Percentiles rank a stretch among this genome's conserved stretches.
Evolutionary conservation across 176 grass and related monocot genomes (phyloP).

Genomic region (Puya raimondii): DNA sequence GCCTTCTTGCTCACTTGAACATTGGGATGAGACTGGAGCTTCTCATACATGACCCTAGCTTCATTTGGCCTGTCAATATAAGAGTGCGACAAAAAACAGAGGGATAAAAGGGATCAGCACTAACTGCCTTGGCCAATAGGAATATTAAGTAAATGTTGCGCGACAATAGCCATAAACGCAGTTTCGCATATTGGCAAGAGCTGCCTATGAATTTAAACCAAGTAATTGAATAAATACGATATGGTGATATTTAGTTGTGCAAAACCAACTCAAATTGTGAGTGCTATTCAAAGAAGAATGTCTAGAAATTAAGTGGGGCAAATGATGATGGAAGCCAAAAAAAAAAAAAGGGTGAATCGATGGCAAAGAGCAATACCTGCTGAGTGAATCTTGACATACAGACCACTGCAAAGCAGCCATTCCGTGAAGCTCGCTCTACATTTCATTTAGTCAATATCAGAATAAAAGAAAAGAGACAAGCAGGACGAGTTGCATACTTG

Average conservation of each 20-base stretch:
- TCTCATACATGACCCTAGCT: slow-evolving; percentile 82
- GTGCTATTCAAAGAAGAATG: background rate
- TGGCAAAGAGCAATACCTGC: slow-evolving; percentile 41
- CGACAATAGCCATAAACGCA: no score
- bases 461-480: slow-evolving; percentile 17
- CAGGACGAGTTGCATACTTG: background rate
- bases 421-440: slow-evolving; percentile 87
- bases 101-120: background rate
- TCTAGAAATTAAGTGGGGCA: background rate
- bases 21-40: slow-evolving; percentile 71
- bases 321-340: background rate
- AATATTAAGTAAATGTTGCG: no score
- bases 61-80: slow-evolving; percentile 55
- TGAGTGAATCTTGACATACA: slow-evolving; percentile 88
- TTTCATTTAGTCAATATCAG: slow-evolving; percentile 9
- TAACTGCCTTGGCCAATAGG: no score
- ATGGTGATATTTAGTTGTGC: no score
- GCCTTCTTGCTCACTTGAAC: slow-evolving; percentile 61
- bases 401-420: slow-evolving; percentile 80
- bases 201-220: no score
- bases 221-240: no score
- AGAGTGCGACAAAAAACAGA: background rate
- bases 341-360: background rate
- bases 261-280: background rate
- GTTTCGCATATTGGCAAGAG: no score